These are phyloP conservation scores for Tolypocladium capitatum DNA, from an alignment of 2,329 filamentous ascomycete species.

Conservation along the genomic window DNA sequence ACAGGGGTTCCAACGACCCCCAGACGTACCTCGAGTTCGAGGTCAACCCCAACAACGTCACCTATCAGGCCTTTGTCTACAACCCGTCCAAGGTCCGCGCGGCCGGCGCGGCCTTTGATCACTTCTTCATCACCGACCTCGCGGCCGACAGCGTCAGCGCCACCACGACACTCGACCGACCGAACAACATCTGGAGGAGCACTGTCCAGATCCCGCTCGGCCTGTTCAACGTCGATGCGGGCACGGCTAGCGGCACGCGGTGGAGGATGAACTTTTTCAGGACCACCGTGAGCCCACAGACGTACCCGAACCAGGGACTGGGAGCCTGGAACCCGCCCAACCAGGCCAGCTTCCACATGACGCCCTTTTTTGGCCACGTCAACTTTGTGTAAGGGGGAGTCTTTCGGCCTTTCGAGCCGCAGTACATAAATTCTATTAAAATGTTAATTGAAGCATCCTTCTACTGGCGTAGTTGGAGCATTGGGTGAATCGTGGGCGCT, in stretches of 20 bases:
- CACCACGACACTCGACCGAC: slow-evolving; percentile 23
- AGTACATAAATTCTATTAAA: not conserved
- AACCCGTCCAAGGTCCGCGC: slow-evolving; percentile 33
- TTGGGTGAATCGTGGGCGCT: too few species aligned
- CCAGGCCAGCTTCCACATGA: slow-evolving; percentile 34
- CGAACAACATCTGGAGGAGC: slow-evolving; percentile 26
- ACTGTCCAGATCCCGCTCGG: slow-evolving; percentile 29
- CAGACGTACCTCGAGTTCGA: slow-evolving; percentile 38
- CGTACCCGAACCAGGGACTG: slow-evolving; percentile 28
- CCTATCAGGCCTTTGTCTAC: slow-evolving; percentile 37
- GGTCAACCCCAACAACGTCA: slow-evolving; percentile 36
- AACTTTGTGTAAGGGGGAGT: slow-evolving; percentile 19
- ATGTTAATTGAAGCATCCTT: too few species aligned
- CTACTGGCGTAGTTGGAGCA: too few species aligned
- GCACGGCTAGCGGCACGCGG: slow-evolving; percentile 25
- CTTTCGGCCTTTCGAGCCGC: not conserved
- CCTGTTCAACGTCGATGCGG: slow-evolving; percentile 33
- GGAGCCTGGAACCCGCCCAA: slow-evolving; percentile 33
- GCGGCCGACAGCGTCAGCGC: slow-evolving; percentile 27
- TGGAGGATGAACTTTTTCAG: slow-evolving; percentile 43
- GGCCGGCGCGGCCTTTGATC: slow-evolving; percentile 27
- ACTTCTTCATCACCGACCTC: slow-evolving; percentile 26
- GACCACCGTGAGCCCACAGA: slow-evolving; percentile 27
- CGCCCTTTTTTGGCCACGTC: slow-evolving; percentile 29
- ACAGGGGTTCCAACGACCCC: slow-evolving; percentile 30